Evolutionary conservation across 2,329 filamentous ascomycete species (phyloP), one percentile per base, ranked within the genome.

Genomic region (Fonsecaea nubica): DNA sequence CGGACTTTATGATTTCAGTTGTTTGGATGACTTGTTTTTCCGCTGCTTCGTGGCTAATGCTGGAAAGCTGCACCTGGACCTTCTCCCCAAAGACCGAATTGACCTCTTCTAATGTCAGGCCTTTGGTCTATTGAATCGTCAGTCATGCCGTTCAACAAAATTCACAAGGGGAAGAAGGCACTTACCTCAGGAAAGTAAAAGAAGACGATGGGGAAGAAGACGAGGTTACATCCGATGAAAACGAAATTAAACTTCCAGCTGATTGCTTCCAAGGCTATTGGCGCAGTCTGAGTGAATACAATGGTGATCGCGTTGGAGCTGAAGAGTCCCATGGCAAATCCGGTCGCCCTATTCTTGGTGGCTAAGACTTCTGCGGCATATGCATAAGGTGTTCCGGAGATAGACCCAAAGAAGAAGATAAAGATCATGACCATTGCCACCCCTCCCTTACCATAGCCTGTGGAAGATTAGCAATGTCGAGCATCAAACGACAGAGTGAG

Each of bases 151-250:
- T 38, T 38, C 9, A 38, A 13, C 3, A 13, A 38, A 38, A 4
- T 4, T 32, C 30, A 38, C 8, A 38, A 10, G 35, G 35, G 35
- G 35, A 13, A 38, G 12, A 38, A 10, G 35, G 35, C 12, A 13
- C 35, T 38, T 38, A 56, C 53, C 21, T 56, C 53, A 9, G 53
- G 53, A 35, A 56, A 56, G 32, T 25, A 56, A 21, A 56, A 56
- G 32, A 8, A 56, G 30, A 56, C 53, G 9, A 56, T 36, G 18
- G 33, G 25, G 15, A 56, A 35, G 53, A 56, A 56, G 7, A 56
- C 21, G 18, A 30, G 7, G n/a, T 56, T 56, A 15, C 53, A 32
- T 8, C 25, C 13, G 10, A 56, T 56, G n/a, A 56, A 56, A 30
- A 56, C 32, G n/a, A 56, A 56, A 18, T 35, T 25, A 18, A 56